phyloP scores from a whole-genome alignment of 768 basidiomycete genomes.

The Trametes gibbosa region DNA sequence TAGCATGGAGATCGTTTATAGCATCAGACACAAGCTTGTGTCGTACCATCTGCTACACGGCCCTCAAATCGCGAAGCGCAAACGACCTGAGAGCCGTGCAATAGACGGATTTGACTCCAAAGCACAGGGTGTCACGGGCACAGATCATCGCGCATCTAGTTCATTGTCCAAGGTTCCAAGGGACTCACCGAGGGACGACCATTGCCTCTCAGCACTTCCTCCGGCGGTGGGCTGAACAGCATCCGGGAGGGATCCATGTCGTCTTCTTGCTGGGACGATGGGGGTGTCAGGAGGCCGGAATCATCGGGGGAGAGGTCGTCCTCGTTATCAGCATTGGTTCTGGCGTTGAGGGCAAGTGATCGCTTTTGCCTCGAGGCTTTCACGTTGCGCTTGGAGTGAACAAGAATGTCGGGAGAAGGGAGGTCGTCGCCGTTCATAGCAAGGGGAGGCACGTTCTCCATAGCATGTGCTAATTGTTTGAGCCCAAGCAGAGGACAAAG shows the following conservation, averaged over 20 bases:
- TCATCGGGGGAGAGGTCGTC: slow-evolving; percentile 4
- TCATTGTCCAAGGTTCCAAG: slow-evolving; percentile 27
- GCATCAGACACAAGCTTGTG: no score
- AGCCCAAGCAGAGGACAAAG: neutral
- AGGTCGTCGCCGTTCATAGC: slow-evolving; percentile 13
- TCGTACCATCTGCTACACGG: no score
- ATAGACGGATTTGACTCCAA: no score
- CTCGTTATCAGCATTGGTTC: slow-evolving; percentile 12
- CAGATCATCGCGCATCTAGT: no score
- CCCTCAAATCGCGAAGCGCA: no score
- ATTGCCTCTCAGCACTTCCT: slow-evolving; percentile 42
- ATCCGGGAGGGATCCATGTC: slow-evolving; percentile 26
- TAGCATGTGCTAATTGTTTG: neutral
- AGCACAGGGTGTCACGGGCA: no score
- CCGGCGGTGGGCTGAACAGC: slow-evolving; percentile 61
- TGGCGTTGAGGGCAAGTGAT: slow-evolving; percentile 6
- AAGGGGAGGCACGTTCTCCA: slow-evolving; percentile 17
- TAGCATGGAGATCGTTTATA: no score
- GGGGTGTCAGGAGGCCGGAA: slow-evolving; percentile 28
- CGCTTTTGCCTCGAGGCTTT: slow-evolving; percentile 23
- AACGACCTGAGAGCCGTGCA: no score
- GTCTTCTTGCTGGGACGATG: slow-evolving; percentile 25
- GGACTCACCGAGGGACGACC: slow-evolving; percentile 24
- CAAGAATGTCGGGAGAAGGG: slow-evolving; percentile 14
- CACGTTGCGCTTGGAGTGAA: slow-evolving; percentile 17